Evolutionary conservation across 257 asterid genomes (phyloP), one percentile per base, ranked within the genome.

Genomic region (Plantago ovata): DNA sequence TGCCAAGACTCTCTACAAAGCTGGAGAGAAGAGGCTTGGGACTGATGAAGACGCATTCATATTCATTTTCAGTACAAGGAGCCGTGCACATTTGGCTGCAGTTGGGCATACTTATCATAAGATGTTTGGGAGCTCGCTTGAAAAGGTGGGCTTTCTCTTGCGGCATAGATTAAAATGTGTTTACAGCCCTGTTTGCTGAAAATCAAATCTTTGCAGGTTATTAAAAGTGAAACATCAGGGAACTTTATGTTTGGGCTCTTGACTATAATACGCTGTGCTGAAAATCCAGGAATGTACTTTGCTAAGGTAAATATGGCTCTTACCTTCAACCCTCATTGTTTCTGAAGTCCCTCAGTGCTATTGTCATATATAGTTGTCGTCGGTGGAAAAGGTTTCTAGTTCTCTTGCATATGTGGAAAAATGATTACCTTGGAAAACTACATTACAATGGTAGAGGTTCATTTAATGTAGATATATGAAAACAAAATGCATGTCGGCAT

Each of bases 1-100:
- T 79, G 96, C 99, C 67, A 86, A 79, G 75, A 54, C 84, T 54
- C 95, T 93, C 53, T 93, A 33, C 51, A 89, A 84, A 72, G 97
- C 99, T 18, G 99, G 99, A 44, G 99, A 86, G 65, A 93, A 69
- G 76, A 86, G 60, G 79, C 42, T 90, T 28, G 97, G 99, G 65
- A 93, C 97, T 23, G 99, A 93, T 53, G 99, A 93, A 74, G 76
- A 70, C 62, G 75, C 79, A 36, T 93, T 93, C 64, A 78, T 89
- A 49, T 75, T 68, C 64, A 75, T 93, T 20, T 89, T 93, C 64
- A 64, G 80, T 59, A 92, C 78, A 70, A 77, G 85, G 67, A 86
- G 95, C 78, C 70, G 80, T 54, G 79, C 94, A 8, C 99, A 93
- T 58, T 70, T 89, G 79, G 84, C 81, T 39, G 77, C 79, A 28